These are phyloP conservation scores for Cavenderia fasciculata DNA, from an alignment of 78 protist genomes.

Conservation along the genomic window DNA sequence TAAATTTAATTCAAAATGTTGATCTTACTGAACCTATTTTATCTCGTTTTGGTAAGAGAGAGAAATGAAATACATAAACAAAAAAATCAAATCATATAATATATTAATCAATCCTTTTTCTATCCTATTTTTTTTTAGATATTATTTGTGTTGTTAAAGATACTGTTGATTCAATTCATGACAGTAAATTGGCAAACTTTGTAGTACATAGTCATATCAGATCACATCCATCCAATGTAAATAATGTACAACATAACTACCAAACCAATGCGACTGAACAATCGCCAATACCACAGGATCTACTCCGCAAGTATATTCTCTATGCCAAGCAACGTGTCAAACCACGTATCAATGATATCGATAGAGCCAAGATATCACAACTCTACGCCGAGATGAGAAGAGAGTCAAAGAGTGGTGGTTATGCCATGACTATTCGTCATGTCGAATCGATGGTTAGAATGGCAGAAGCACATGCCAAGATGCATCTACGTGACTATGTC, in stretches of 20 bases:
- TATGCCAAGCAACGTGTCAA: constrained; percentile 38
- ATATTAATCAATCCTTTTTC: no score
- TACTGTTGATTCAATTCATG: constrained; percentile 87
- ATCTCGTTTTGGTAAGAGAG: constrained; percentile 99
- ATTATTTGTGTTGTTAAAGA: constrained; percentile 94
- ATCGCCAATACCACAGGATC: constrained; percentile 88
- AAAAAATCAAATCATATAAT: no score
- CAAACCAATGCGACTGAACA: constrained; percentile 16
- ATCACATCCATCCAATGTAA: constrained; percentile 86
- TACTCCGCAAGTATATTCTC: constrained; percentile 95
- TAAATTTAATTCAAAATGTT: constrained; percentile 93
- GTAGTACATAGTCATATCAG: constrained; percentile 90
- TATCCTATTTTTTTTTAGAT: no score
- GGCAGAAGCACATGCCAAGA: constrained; percentile 97
- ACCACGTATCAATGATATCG: constrained; percentile 74
- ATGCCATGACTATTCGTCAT: constrained; percentile 96
- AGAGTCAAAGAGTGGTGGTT: constrained; percentile 91
- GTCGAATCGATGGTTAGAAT: constrained; percentile 95
- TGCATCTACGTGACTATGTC: constrained; percentile 96
- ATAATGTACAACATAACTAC: not conserved
- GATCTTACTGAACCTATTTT: constrained; percentile 98
- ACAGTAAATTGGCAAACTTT: constrained; percentile 92
- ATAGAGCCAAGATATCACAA: constrained; percentile 82
- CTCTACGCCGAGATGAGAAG: constrained; percentile 94
- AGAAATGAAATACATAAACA: constrained; percentile 7